Conservation (phyloP, 2,329 filamentous ascomycete species). For the Pseudogymnoascus sp. region DNA sequence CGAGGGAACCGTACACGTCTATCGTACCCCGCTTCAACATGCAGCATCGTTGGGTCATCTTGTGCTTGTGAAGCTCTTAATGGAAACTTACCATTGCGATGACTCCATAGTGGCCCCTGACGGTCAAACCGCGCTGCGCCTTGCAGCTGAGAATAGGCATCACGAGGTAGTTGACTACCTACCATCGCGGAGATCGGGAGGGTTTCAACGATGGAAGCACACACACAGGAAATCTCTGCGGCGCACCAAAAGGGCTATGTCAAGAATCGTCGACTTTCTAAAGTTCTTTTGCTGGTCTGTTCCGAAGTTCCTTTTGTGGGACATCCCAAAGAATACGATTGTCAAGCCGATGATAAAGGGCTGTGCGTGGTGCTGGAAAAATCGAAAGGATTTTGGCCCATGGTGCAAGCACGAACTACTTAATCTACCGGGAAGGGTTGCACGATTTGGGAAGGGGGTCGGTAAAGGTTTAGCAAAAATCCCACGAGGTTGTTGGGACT, state of each 20-base stretch:
- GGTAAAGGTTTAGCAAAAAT: constrained; percentile 19
- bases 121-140: constrained; percentile 37
- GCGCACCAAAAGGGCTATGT: constrained; percentile 20
- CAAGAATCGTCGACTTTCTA: constrained; percentile 22
- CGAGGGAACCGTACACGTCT: not conserved
- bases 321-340: constrained; percentile 26
- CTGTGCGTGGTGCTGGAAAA: constrained; percentile 20
- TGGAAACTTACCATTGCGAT: constrained; percentile 35
- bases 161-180: constrained; percentile 38
- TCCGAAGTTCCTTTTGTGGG: constrained; percentile 24
- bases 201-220: constrained; percentile 32
- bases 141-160: constrained; percentile 36
- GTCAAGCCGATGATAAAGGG: constrained; percentile 25
- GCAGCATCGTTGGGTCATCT: constrained; percentile 36
- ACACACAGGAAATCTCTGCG: constrained; percentile 27
- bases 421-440: constrained; percentile 24
- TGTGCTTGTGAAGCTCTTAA: constrained; percentile 35
- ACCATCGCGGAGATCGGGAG: constrained; percentile 33
- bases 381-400: constrained; percentile 23
- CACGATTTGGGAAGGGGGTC: constrained; percentile 17
- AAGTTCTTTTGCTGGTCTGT: not conserved
- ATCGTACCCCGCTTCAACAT: constrained; percentile 38
- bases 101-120: constrained; percentile 38
- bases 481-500: not conserved
- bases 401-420: constrained; percentile 28